These are phyloP conservation scores for Aspergillus carlsbadensis DNA, from an alignment of 495 filamentous ascomycete species.

Conservation along the genomic window DNA sequence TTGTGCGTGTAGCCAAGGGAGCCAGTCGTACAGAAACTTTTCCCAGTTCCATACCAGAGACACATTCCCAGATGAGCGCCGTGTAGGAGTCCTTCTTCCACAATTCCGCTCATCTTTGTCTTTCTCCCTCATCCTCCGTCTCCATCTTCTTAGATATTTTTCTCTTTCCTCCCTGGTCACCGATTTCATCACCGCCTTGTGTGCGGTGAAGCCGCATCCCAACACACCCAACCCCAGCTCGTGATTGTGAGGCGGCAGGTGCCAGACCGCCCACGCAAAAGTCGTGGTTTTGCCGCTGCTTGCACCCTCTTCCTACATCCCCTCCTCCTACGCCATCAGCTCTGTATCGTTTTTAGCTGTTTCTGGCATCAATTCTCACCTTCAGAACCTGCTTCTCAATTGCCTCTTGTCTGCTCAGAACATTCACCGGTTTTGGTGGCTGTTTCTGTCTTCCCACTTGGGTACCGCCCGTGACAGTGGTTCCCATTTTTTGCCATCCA, in stretches of 20 bases:
- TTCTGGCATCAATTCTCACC: slow-evolving; percentile 6
- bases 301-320: slow-evolving; percentile 23
- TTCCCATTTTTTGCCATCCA: slow-evolving; percentile 23
- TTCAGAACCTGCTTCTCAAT: neutral
- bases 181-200: slow-evolving; percentile 45
- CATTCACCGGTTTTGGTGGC: slow-evolving; percentile 10
- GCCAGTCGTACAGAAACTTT: slow-evolving; percentile 9
- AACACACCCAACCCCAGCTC: slow-evolving; percentile 19
- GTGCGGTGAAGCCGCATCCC: slow-evolving; percentile 42
- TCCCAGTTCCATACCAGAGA: slow-evolving; percentile 2
- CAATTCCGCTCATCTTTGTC: slow-evolving; percentile 2
- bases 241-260: slow-evolving; percentile 25
- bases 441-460: slow-evolving; percentile 3
- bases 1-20: slow-evolving; percentile 6
- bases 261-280: slow-evolving; percentile 44
- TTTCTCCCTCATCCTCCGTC: slow-evolving; percentile 2
- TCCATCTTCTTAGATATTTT: neutral
- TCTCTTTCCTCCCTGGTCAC: slow-evolving; percentile 15
- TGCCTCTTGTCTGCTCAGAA: neutral
- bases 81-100: neutral
- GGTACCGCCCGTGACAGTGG: slow-evolving; percentile 9
- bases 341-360: slow-evolving; percentile 5
- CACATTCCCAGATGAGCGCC: neutral
- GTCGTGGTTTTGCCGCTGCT: slow-evolving; percentile 40
- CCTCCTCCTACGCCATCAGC: slow-evolving; percentile 11